Percentiles rank a stretch among this genome's conserved stretches.
Evolutionary conservation across 164 flowering plant genomes (phyloP).

Genomic region (Vitis labrusca): DNA sequence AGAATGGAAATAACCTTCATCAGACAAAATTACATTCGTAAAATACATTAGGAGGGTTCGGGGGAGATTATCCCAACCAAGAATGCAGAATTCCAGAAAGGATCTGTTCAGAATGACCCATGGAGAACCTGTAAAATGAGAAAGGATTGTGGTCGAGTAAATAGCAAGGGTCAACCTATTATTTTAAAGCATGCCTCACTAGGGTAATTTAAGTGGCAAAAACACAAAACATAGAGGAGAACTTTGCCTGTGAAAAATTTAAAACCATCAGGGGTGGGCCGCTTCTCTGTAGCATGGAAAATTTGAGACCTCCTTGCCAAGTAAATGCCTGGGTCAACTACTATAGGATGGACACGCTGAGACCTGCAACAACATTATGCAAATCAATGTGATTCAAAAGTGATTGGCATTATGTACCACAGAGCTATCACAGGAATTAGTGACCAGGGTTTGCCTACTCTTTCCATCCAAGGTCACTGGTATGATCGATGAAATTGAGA

Average conservation of each 20-base stretch:
- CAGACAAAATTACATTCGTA: conserved; percentile 64
- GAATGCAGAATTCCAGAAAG: conserved; percentile 75
- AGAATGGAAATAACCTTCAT: conserved; percentile 90
- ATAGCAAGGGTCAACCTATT: too few relatives aligned
- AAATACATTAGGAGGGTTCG: conserved; percentile 86
- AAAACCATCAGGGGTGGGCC: conserved; percentile 85
- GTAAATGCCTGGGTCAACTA: conserved; percentile 81
- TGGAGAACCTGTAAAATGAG: conserved; percentile 71
- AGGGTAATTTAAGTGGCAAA: background rate
- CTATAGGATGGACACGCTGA: conserved; percentile 68
- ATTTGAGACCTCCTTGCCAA: conserved; percentile 76
- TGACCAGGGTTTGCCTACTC: conserved; percentile 65
- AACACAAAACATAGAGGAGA: conserved; percentile 7
- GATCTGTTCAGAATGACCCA: conserved; percentile 80
- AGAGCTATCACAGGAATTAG: conserved; percentile 4
- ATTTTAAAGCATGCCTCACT: background rate
- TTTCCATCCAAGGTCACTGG: conserved; percentile 97
- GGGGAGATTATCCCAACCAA: conserved; percentile 97
- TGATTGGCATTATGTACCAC: background rate
- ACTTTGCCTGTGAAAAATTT: conserved; percentile 82
- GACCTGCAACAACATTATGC: conserved; percentile 32
- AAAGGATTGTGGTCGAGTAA: background rate
- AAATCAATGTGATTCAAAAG: background rate
- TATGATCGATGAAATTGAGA: conserved; percentile 91
- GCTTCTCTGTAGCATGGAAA: conserved; percentile 80